Evolutionary conservation across 2,329 filamentous ascomycete species (phyloP).

Genomic region (Fusarium subglutinans): DNA sequence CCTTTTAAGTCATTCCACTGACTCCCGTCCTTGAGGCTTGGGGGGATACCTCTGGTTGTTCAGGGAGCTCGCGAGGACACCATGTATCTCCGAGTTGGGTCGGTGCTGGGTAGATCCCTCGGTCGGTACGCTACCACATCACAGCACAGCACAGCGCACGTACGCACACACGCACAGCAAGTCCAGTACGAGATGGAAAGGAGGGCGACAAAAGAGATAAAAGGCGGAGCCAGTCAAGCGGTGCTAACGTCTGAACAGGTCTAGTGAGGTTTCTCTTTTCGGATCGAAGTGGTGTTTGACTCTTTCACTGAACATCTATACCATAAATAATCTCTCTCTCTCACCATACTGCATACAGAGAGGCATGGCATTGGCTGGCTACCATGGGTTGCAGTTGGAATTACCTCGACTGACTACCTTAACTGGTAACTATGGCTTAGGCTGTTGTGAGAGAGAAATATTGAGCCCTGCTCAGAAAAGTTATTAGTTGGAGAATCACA

Average conservation of each 20-base stretch:
- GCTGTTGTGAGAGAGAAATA: neutral
- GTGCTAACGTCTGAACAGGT: constrained; percentile 26
- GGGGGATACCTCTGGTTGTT: constrained; percentile 2
- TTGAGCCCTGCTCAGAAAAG: neutral
- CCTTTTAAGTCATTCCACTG: constrained; percentile 9
- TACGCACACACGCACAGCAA: neutral
- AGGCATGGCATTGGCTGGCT: neutral
- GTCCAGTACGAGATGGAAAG: constrained; percentile 26
- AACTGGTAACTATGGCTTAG: neutral
- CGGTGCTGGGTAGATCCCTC: constrained; percentile 27
- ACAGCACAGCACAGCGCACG: neutral
- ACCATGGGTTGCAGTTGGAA: neutral
- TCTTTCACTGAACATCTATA: neutral
- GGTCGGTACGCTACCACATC: constrained; percentile 26
- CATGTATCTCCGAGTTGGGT: constrained; percentile 31
- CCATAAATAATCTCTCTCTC: neutral
- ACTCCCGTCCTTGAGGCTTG: neutral
- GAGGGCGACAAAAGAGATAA: constrained; percentile 37
- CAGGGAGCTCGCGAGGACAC: constrained; percentile 4
- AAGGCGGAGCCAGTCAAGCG: constrained; percentile 30
- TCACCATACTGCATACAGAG: neutral
- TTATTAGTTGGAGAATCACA: constrained; percentile 1
- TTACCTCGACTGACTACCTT: neutral
- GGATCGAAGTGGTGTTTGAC: constrained; percentile 2
- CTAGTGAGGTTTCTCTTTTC: constrained; percentile 27